Conservation (phyloP, 1,139 yeast genomes). For the Saccharomyces uvarum region DNA sequence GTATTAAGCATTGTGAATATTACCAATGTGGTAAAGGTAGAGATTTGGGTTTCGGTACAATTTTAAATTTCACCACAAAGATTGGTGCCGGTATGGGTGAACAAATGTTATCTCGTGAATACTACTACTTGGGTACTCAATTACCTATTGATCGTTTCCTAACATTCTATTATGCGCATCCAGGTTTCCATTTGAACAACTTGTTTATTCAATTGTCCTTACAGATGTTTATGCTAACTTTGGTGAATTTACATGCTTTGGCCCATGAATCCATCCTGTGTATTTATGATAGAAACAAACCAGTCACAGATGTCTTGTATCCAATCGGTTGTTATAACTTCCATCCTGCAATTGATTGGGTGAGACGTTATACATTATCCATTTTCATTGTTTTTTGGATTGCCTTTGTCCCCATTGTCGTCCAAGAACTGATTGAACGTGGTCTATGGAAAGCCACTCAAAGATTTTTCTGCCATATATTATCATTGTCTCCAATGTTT, state of each 20-base stretch:
- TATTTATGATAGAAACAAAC: slow-evolving; percentile 72
- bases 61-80: slow-evolving; percentile 95
- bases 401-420: slow-evolving; percentile 90
- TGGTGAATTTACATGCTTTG: slow-evolving; percentile 84
- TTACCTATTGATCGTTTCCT: slow-evolving; percentile 94
- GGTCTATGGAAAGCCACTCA: slow-evolving; percentile 94
- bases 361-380: slow-evolving; percentile 93
- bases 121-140: slow-evolving; percentile 94
- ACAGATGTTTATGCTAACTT: slow-evolving; percentile 84
- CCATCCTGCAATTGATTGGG: slow-evolving; percentile 88
- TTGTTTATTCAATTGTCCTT: slow-evolving; percentile 90
- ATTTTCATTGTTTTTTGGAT: slow-evolving; percentile 98
- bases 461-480: slow-evolving; percentile 83
- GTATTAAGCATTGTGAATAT: slow-evolving; percentile 97
- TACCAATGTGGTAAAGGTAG: slow-evolving; percentile 99
- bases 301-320: slow-evolving; percentile 72
- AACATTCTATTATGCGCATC: slow-evolving; percentile 96
- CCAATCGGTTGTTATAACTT: slow-evolving; percentile 95
- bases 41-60: slow-evolving; percentile 98
- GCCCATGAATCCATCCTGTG: slow-evolving; percentile 88
- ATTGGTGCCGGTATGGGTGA: slow-evolving; percentile 99
- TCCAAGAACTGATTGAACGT: slow-evolving; percentile 94
- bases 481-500: slow-evolving; percentile 89
- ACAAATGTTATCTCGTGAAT: slow-evolving; percentile 97
- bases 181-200: slow-evolving; percentile 98